These are phyloP conservation scores for Cyclotella distinguenda DNA, from an alignment of 108 stramenopile genomes.

Conservation along the genomic window DNA sequence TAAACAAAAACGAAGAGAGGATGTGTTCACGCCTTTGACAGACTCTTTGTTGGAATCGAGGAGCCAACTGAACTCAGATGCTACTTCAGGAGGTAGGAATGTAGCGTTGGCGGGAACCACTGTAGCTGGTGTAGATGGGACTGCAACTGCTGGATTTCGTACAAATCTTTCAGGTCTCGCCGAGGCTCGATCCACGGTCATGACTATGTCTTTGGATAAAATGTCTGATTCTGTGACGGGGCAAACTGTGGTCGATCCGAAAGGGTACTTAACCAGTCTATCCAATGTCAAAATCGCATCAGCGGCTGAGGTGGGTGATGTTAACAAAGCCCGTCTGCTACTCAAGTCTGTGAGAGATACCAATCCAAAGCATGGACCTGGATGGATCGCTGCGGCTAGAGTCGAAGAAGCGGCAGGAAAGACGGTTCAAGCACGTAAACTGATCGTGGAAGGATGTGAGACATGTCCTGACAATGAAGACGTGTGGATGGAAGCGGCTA, in stretches of 20 bases:
- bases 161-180: constrained; percentile 79
- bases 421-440: constrained; percentile 88
- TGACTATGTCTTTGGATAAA: constrained; percentile 90
- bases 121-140: constrained; percentile 12
- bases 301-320: constrained; percentile 91
- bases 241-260: constrained; percentile 93
- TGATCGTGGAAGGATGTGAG: constrained; percentile 96
- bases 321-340: constrained; percentile 93
- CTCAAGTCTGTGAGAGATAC: constrained; percentile 93
- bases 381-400: constrained; percentile 97
- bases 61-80: constrained; percentile 44
- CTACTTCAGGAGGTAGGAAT: constrained; percentile 47
- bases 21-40: constrained; percentile 90
- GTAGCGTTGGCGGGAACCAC: constrained; percentile 34
- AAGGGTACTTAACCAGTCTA: constrained; percentile 92
- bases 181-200: constrained; percentile 87
- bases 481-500: constrained; percentile 98
- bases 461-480: constrained; percentile 91
- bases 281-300: constrained; percentile 63
- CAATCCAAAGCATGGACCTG: constrained; percentile 96
- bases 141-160: constrained; percentile 36
- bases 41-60: constrained; percentile 81
- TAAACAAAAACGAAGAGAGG: constrained; percentile 85
- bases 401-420: constrained; percentile 97
- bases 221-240: constrained; percentile 88